Evolutionary conservation across 169 alveolate species (phyloP).

Genomic region (Eimeria acervulina): DNA sequence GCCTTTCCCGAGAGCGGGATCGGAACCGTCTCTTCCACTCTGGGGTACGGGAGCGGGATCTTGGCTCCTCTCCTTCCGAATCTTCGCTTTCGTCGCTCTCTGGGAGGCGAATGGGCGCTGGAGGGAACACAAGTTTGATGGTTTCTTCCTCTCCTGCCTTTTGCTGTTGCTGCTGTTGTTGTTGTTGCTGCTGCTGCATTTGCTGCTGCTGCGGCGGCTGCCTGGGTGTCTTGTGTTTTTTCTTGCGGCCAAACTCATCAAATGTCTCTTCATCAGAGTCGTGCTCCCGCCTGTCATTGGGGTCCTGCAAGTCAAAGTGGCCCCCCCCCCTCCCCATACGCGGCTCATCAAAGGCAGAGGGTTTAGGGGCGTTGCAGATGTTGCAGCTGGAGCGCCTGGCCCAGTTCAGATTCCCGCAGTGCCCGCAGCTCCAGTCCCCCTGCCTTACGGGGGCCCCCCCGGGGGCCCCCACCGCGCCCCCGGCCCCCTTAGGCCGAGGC

Average conservation of each 20-base stretch:
- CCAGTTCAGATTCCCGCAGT: slow-evolving; percentile 94
- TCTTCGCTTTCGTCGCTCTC: slow-evolving; percentile 69
- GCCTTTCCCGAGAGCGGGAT: slow-evolving; percentile 7
- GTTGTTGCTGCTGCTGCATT: slow-evolving; percentile 26
- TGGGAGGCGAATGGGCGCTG: slow-evolving; percentile 45
- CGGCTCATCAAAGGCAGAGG: slow-evolving; percentile 77
- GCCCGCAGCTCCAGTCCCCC: slow-evolving; percentile 92
- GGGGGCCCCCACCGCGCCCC: slow-evolving; percentile 79
- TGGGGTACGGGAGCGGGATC: not conserved
- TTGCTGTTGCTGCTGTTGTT: slow-evolving; percentile 46
- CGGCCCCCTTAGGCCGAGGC: slow-evolving; percentile 86
- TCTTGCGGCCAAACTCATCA: slow-evolving; percentile 90
- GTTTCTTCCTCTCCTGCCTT: slow-evolving; percentile 41
- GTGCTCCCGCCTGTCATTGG: slow-evolving; percentile 87
- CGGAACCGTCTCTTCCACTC: slow-evolving; percentile 39
- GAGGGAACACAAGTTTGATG: slow-evolving; percentile 51
- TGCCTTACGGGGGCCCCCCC: slow-evolving; percentile 81
- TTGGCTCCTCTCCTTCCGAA: not conserved
- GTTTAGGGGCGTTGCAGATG: slow-evolving; percentile 88
- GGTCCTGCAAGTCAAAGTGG: slow-evolving; percentile 90
- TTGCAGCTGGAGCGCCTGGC: slow-evolving; percentile 91
- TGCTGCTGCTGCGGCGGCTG: slow-evolving; percentile 3
- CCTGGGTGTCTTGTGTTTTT: slow-evolving; percentile 83
- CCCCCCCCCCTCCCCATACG: slow-evolving; percentile 92
- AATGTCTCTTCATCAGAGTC: slow-evolving; percentile 91